Evolutionary conservation across 345 rosid species (phyloP).

Genomic region (Viola odorata): DNA sequence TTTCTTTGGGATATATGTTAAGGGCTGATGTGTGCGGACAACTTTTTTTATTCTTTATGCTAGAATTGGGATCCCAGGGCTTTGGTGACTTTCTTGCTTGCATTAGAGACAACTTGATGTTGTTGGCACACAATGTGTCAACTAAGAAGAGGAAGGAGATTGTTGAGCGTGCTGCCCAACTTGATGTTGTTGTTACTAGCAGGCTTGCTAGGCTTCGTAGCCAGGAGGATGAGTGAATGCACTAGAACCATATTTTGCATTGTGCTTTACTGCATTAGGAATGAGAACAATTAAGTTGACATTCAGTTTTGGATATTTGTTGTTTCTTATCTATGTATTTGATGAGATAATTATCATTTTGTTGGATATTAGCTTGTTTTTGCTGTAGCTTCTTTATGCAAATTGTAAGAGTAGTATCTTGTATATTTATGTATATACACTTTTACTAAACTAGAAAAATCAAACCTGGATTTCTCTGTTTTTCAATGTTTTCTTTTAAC

Average conservation of each 20-base stretch:
- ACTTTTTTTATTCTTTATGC: conserved; percentile 16
- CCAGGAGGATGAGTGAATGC: conserved; percentile 58
- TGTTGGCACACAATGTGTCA: conserved; percentile 45
- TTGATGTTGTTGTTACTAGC: conserved; percentile 66
- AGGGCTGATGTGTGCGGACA: conserved; percentile 14
- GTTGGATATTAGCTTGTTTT: too few relatives aligned
- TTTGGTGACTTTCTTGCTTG: conserved; percentile 84
- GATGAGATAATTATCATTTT: too few relatives aligned
- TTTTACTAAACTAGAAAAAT: too few relatives aligned
- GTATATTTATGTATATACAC: too few relatives aligned
- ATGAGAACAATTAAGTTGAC: background rate
- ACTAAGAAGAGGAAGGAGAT: conserved; percentile 60
- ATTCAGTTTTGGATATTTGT: background rate
- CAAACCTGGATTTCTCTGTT: too few relatives aligned
- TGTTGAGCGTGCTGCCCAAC: conserved; percentile 56
- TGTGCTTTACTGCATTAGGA: background rate
- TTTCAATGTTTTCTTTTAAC: too few relatives aligned
- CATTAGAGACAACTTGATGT: conserved; percentile 64
- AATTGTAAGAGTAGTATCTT: too few relatives aligned
- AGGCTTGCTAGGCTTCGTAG: conserved; percentile 68
- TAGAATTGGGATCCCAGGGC: conserved; percentile 87
- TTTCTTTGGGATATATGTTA: background rate
- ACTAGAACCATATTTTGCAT: background rate
- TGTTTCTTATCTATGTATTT: too few relatives aligned
- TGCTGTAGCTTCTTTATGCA: too few relatives aligned